Evolutionary conservation across 2,329 filamentous ascomycete genomes (phyloP).

Genomic region (Coniochaeta ligniaria): DNA sequence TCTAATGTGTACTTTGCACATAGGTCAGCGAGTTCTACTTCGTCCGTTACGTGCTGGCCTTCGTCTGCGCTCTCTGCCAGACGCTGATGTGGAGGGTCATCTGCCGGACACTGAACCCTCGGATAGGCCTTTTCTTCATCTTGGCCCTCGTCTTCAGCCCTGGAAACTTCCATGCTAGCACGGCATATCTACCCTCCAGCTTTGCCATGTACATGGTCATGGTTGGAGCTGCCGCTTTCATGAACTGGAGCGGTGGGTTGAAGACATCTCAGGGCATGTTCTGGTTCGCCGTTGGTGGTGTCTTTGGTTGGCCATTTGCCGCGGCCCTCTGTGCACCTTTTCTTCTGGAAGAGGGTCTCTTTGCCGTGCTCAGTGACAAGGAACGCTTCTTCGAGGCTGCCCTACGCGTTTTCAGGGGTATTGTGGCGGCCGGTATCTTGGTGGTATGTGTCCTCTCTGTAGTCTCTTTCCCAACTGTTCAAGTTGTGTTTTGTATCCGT

Average conservation of each 20-base stretch:
- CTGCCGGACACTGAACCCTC: conserved; percentile 67
- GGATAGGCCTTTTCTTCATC: conserved; percentile 80
- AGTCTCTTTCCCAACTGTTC: neutral
- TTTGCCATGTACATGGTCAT: conserved; percentile 95
- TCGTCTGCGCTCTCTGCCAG: conserved; percentile 74
- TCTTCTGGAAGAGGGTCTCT: conserved; percentile 65
- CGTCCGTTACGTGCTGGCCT: conserved; percentile 67
- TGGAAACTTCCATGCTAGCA: conserved; percentile 88
- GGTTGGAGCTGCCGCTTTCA: conserved; percentile 79
- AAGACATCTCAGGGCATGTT: conserved; percentile 79
- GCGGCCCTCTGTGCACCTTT: conserved; percentile 76
- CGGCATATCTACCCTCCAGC: conserved; percentile 82
- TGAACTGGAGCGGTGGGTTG: conserved; percentile 77
- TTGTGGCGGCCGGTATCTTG: conserved; percentile 57
- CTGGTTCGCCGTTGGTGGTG: conserved; percentile 80
- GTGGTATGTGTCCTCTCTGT: conserved; percentile 47
- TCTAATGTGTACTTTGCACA: conserved; percentile 5
- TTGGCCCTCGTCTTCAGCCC: conserved; percentile 71
- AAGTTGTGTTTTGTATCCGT: neutral
- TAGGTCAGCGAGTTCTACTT: conserved; percentile 77
- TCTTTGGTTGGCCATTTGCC: conserved; percentile 93
- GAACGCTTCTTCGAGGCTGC: conserved; percentile 54
- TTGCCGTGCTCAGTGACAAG: conserved; percentile 44
- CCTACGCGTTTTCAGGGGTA: conserved; percentile 59
- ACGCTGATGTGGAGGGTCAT: conserved; percentile 74